phyloP scores from a whole-genome alignment of 495 filamentous ascomycete species.

The Aspergillus avenaceus region DNA sequence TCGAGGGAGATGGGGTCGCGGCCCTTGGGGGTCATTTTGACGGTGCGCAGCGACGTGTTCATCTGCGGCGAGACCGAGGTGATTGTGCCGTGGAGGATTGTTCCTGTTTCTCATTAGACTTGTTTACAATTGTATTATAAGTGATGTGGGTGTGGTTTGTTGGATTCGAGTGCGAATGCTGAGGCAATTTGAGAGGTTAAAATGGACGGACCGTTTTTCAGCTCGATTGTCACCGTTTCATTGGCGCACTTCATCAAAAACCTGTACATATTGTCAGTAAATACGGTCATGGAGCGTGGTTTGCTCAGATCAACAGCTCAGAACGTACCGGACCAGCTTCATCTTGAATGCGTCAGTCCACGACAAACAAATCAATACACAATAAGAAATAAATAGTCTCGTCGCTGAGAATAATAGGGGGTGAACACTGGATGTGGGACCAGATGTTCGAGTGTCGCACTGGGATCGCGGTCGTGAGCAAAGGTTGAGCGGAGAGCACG shows the following conservation, averaged over 20 bases:
- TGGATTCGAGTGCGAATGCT: neutral
- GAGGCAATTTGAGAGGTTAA: slow-evolving; percentile 3
- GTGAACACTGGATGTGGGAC: neutral
- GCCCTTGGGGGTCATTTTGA: slow-evolving; percentile 88
- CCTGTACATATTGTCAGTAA: slow-evolving; percentile 43
- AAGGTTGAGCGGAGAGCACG: slow-evolving; percentile 7
- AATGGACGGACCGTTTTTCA: slow-evolving; percentile 81
- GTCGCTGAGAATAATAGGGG: neutral
- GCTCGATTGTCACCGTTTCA: slow-evolving; percentile 94
- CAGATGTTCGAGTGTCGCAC: neutral
- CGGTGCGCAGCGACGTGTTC: slow-evolving; percentile 90
- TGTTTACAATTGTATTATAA: too few relatives aligned
- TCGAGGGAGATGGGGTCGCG: slow-evolving; percentile 84
- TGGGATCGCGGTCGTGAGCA: slow-evolving; percentile 5
- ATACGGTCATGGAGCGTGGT: neutral
- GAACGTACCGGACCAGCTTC: slow-evolving; percentile 95
- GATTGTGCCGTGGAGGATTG: slow-evolving; percentile 93
- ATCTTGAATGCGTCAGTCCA: slow-evolving; percentile 57
- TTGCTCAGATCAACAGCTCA: neutral
- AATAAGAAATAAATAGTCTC: too few relatives aligned
- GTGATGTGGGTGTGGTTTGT: neutral
- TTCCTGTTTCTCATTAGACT: slow-evolving; percentile 54
- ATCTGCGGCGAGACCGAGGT: slow-evolving; percentile 92
- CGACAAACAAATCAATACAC: too few relatives aligned
- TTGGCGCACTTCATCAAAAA: slow-evolving; percentile 99